Conservation (phyloP, 257 asterid genomes). For the Solanum piurae region DNA sequence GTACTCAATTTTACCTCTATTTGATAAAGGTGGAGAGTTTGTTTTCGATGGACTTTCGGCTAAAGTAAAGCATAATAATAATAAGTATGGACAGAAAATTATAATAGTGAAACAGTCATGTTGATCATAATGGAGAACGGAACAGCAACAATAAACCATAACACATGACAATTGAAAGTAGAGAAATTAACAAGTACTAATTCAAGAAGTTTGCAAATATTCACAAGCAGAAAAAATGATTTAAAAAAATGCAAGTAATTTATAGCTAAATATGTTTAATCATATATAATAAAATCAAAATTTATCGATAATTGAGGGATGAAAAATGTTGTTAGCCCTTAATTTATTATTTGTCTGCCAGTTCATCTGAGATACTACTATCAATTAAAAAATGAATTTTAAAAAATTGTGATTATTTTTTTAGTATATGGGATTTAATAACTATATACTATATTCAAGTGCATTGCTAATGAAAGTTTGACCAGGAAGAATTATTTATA, state of each 20-base stretch:
- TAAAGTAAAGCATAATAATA: neutral
- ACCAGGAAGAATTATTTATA: neutral
- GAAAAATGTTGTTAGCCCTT: neutral
- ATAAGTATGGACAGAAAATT: no score
- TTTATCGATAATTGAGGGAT: neutral
- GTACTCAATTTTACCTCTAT: neutral
- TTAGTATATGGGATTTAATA: neutral
- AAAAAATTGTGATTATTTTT: neutral
- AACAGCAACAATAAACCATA: no score
- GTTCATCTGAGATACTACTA: slow-evolving; percentile 9
- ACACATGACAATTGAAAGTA: no score
- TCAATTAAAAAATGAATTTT: neutral
- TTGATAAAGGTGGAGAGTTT: no score
- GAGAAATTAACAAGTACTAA: neutral
- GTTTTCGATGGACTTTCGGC: no score
- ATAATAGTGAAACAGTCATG: no score
- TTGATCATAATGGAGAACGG: no score
- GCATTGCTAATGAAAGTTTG: neutral
- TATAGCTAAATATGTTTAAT: no score
- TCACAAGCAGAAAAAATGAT: neutral
- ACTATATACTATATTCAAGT: neutral
- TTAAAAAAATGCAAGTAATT: neutral
- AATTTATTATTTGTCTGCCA: slow-evolving; percentile 12
- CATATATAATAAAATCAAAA: neutral
- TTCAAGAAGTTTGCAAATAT: neutral